phyloP scores from a whole-genome alignment of 805 yeast species.

The Kuraishia cidri region DNA sequence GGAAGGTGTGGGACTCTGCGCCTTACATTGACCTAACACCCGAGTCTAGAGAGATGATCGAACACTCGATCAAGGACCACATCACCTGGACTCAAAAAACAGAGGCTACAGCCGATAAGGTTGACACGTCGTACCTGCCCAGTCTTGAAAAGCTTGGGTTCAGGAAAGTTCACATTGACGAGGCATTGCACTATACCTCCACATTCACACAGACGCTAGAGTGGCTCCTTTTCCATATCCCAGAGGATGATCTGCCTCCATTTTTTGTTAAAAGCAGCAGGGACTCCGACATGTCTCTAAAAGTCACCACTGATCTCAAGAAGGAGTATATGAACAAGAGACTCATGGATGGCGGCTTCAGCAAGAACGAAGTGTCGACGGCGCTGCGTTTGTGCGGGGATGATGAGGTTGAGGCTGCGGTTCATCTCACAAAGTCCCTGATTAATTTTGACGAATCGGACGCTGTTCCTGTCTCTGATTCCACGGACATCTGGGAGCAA shows the following conservation, averaged over 20 bases:
- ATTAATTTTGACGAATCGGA: slow-evolving; percentile 11
- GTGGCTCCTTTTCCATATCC: slow-evolving; percentile 81
- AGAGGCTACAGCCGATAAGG: slow-evolving; percentile 6
- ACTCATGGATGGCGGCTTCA: slow-evolving; percentile 60
- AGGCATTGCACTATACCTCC: slow-evolving; percentile 53
- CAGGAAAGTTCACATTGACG: slow-evolving; percentile 57
- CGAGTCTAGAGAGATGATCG: slow-evolving; percentile 54
- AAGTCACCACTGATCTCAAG: slow-evolving; percentile 39
- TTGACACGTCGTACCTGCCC: slow-evolving; percentile 6
- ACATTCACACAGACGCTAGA: slow-evolving; percentile 47
- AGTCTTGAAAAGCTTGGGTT: slow-evolving; percentile 47
- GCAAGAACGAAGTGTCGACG: slow-evolving; percentile 50
- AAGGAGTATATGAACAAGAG: slow-evolving; percentile 51
- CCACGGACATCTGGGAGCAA: slow-evolving; percentile 53
- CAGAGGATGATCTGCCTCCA: slow-evolving; percentile 87
- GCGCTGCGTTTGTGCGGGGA: slow-evolving; percentile 30
- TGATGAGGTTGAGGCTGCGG: slow-evolving; percentile 43
- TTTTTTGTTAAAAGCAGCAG: slow-evolving; percentile 47
- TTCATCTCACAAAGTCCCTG: slow-evolving; percentile 32
- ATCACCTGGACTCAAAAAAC: slow-evolving; percentile 39
- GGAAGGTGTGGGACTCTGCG: slow-evolving; percentile 64
- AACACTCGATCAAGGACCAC: slow-evolving; percentile 47
- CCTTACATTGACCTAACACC: slow-evolving; percentile 61
- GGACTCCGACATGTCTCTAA: slow-evolving; percentile 51
- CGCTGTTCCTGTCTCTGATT: slow-evolving; percentile 16